Percentiles rank a stretch among this genome's conserved stretches.
Conservation (phyloP, 768 basidiomycete species). For the Auricularia cornea region DNA sequence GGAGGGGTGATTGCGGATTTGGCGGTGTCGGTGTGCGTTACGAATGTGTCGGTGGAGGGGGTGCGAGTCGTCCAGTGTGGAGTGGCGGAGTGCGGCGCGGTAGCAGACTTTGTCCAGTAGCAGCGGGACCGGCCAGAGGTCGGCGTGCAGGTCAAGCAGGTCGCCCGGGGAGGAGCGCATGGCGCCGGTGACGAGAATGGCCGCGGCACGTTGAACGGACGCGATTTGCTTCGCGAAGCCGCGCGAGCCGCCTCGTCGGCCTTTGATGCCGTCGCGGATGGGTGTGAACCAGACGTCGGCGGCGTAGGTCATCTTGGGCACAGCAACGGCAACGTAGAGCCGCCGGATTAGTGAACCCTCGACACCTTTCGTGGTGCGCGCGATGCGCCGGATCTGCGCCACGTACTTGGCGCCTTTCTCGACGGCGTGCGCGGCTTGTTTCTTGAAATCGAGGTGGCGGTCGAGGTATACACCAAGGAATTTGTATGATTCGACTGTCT, state of each 20-base stretch:
- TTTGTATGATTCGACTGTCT: not conserved
- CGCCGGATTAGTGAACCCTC: too few relatives aligned
- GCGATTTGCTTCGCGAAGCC: slow-evolving; percentile 8
- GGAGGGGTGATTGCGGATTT: slow-evolving; percentile 6
- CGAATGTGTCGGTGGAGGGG: too few relatives aligned
- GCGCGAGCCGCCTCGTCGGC: not conserved
- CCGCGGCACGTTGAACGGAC: slow-evolving; percentile 16
- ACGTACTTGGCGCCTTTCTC: not conserved
- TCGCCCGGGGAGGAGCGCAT: slow-evolving; percentile 17
- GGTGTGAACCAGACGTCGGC: too few relatives aligned
- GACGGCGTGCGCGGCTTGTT: slow-evolving; percentile 7
- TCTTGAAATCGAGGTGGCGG: slow-evolving; percentile 6
- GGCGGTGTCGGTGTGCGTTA: not conserved
- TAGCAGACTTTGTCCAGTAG: too few relatives aligned
- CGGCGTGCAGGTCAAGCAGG: slow-evolving; percentile 14
- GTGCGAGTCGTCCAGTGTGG: too few relatives aligned
- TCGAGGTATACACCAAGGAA: slow-evolving; percentile 12
- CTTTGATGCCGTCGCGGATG: too few relatives aligned
- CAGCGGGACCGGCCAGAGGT: slow-evolving; percentile 13
- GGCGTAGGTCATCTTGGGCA: too few relatives aligned
- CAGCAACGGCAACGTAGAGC: too few relatives aligned
- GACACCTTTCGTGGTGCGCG: too few relatives aligned
- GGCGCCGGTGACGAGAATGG: slow-evolving; percentile 14
- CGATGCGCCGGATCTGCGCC: too few relatives aligned
- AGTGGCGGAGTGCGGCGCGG: too few relatives aligned